Evolutionary conservation across 352 stramenopile genomes (phyloP).

Genomic region (Peronospora belbahrii): DNA sequence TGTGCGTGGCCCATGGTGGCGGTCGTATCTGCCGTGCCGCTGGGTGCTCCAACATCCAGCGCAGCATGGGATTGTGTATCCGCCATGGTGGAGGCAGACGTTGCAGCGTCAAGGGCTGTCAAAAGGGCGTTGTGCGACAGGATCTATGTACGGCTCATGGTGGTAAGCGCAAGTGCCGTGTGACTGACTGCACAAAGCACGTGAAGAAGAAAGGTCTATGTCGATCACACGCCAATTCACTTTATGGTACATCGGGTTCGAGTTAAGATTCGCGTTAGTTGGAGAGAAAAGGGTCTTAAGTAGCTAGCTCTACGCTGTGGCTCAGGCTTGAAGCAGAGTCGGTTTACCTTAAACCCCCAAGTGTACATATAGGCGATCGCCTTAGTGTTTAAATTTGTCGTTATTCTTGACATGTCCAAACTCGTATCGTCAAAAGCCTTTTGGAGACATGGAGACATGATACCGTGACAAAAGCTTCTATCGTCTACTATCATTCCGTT

Average conservation of each 20-base stretch:
- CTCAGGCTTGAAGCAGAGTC: neutral
- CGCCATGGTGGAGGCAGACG: conserved; percentile 78
- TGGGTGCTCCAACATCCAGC: conserved; percentile 81
- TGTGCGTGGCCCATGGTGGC: conserved; percentile 79
- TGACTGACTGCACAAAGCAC: conserved; percentile 77
- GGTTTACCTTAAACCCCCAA: conserved; percentile 22
- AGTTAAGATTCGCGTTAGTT: conserved; percentile 11
- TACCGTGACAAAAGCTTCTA: no score
- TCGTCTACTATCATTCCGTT: no score
- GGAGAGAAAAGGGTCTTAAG: neutral
- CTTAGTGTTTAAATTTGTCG: conserved; percentile 11
- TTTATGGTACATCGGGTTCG: conserved; percentile 23
- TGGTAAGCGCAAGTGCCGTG: conserved; percentile 74
- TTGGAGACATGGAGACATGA: no score
- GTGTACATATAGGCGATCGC: conserved; percentile 16
- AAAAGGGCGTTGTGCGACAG: conserved; percentile 82
- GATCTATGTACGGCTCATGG: conserved; percentile 83
- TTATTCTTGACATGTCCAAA: no score
- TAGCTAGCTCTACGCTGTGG: neutral
- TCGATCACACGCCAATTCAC: conserved; percentile 65
- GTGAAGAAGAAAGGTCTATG: conserved; percentile 83
- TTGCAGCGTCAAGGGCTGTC: conserved; percentile 71
- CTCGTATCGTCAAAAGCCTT: no score
- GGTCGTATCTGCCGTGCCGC: conserved; percentile 72
- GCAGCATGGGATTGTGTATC: conserved; percentile 84